Base-by-base conservation (phyloP, 805 yeast genomes). In the Kuraishia piskuri region DNA sequence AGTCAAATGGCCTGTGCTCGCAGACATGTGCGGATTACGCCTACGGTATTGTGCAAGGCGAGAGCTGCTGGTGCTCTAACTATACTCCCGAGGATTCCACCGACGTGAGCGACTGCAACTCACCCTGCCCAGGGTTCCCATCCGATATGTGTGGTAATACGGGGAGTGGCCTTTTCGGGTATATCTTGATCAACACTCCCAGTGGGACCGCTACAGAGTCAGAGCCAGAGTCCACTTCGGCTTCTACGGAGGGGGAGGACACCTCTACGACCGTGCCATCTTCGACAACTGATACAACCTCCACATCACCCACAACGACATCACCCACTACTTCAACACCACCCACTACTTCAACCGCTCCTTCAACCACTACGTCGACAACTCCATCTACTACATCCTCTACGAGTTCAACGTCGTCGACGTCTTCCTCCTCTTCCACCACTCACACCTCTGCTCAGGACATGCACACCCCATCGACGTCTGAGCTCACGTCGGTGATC, bases 61-160 rank as follows among this genome's bases (percentile, higher is more conserved):
- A 63, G 12, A 36, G 63, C 46, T 79, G 84, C 57, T 78, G 79
- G 77, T 79, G 84, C 58, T 68, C 80, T 6, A 67, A 77, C 57
- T 54, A 63, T 21, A 61, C 73, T 10, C 82, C 83, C 5, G 69
- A 61, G 1, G 58, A 63, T 19, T 71, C 82, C 0, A 70, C 69
- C 0, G 56, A 61, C 26, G 40, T 69, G 7, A 53, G 62, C 19
- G 56, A 68, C 24, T 78, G 83, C 62, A 56, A 59, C 22, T 48
- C 22, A 22, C 57, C 61, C 1, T 78, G 83, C 63, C 81, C 82
- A 2, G 80, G 82, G 1, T 76, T 58, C 54, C 66, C 68, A 2
- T 57, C 56, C 49, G 80, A 78, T 52, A 50, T 57, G 24, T 78
- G 83, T 61, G 82, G 66, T 1, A 50, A 22, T 22, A 5, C 37